Evolutionary conservation across 1,139 yeast genomes (phyloP).

Genomic region (Nakaseomyces glabratus): DNA sequence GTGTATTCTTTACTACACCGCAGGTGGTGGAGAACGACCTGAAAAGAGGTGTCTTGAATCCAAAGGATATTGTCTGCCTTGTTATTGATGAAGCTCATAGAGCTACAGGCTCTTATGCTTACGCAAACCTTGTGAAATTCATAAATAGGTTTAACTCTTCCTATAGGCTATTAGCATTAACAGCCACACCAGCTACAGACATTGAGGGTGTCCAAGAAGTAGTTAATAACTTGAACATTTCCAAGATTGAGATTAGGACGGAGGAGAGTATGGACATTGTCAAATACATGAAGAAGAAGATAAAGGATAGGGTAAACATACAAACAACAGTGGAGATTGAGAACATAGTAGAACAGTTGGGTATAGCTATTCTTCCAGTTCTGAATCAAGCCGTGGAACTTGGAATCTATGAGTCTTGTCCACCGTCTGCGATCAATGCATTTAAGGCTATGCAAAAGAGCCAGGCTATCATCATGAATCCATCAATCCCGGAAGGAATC

Average conservation of each 20-base stretch:
- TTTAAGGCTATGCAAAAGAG: slow-evolving; percentile 67
- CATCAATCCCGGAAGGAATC: slow-evolving; percentile 50
- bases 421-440: slow-evolving; percentile 59
- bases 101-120: slow-evolving; percentile 83
- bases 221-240: slow-evolving; percentile 60
- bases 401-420: slow-evolving; percentile 52
- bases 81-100: slow-evolving; percentile 96
- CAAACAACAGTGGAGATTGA: slow-evolving; percentile 45
- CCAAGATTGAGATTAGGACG: slow-evolving; percentile 76
- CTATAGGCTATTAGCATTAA: slow-evolving; percentile 70
- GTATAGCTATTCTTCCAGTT: slow-evolving; percentile 55
- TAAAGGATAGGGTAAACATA: slow-evolving; percentile 50
- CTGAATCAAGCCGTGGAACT: slow-evolving; percentile 55
- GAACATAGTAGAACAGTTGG: slow-evolving; percentile 43
- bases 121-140: slow-evolving; percentile 68
- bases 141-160: slow-evolving; percentile 55
- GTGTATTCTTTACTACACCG: slow-evolving; percentile 91
- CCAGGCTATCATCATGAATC: slow-evolving; percentile 45
- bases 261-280: slow-evolving; percentile 77
- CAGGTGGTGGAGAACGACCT: slow-evolving; percentile 93
- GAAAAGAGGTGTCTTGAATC: slow-evolving; percentile 62
- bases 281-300: slow-evolving; percentile 66
- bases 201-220: slow-evolving; percentile 84
- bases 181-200: slow-evolving; percentile 92
- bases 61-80: slow-evolving; percentile 62